Evolutionary conservation across 78 protist genomes (phyloP).

Genomic region (Mantamonas sphyraenae): DNA sequence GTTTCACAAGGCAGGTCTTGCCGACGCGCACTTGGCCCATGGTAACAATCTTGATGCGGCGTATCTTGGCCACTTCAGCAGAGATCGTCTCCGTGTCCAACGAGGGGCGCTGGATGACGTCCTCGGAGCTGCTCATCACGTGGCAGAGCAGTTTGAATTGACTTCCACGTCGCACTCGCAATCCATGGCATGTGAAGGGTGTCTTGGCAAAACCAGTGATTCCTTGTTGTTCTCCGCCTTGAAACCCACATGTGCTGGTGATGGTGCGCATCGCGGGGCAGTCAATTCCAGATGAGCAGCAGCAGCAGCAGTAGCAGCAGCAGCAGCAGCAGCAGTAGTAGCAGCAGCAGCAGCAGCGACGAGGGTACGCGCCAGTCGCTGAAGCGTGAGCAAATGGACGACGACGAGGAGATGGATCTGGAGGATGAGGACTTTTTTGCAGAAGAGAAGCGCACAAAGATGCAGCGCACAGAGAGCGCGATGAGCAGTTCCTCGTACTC

Average conservation of each 20-base stretch:
- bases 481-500: background rate
- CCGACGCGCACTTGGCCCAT: background rate
- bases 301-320: no score
- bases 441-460: no score
- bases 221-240: no score
- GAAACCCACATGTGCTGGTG: no score
- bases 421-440: slow-evolving; percentile 1
- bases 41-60: background rate
- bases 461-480: background rate
- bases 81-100: background rate
- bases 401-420: background rate
- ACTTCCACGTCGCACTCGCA: no score
- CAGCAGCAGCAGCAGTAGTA: no score
- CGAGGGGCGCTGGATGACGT: background rate
- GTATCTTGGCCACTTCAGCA: background rate
- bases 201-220: no score
- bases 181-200: no score
- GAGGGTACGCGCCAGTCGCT: background rate
- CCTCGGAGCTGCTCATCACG: background rate
- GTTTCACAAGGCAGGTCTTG: background rate
- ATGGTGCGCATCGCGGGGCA: no score
- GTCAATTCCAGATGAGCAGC: no score
- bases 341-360: background rate
- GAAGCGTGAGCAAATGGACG: background rate
- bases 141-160: no score